A percentile compares a stretch with the other conserved stretches of the same genome.
phyloP scores from a whole-genome alignment of 495 filamentous ascomycete genomes.

The Hypoxylon trugodes region DNA sequence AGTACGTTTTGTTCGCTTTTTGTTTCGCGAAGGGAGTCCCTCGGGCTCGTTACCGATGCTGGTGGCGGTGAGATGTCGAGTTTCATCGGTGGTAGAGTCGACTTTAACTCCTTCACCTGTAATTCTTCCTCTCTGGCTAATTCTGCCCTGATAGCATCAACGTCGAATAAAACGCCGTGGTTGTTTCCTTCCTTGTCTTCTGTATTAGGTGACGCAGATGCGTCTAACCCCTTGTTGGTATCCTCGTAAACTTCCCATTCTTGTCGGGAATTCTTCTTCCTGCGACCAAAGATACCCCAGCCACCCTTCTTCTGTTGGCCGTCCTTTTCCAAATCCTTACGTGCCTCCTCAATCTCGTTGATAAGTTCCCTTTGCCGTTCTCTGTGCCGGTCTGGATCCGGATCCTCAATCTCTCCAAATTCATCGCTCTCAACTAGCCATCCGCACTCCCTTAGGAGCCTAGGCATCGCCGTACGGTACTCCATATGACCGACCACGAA shows the following conservation, averaged over 20 bases:
- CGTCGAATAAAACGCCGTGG: conserved; percentile 83
- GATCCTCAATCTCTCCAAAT: conserved; percentile 96
- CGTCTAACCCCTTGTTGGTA: conserved; percentile 43
- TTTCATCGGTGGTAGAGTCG: conserved; percentile 89
- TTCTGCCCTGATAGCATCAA: conserved; percentile 91
- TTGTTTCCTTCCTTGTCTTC: conserved; percentile 58
- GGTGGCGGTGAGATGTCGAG: conserved; percentile 65
- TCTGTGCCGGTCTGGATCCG: conserved; percentile 91
- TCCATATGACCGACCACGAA: conserved; percentile 95
- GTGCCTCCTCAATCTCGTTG: conserved; percentile 93
- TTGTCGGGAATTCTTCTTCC: conserved; percentile 80
- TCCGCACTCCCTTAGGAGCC: conserved; percentile 78
- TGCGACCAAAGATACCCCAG: conserved; percentile 82
- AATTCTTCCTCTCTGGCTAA: conserved; percentile 74
- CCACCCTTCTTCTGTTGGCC: conserved; percentile 52
- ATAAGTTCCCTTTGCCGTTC: conserved; percentile 92
- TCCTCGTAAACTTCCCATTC: conserved; percentile 95
- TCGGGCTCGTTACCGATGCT: conserved; percentile 40
- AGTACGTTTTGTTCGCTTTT: conserved; percentile 56
- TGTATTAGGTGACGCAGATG: conserved; percentile 44
- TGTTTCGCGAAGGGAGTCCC: conserved; percentile 56
- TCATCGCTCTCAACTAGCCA: conserved; percentile 93
- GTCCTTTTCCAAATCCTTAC: conserved; percentile 80
- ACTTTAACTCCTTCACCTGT: conserved; percentile 82
- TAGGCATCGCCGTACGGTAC: conserved; percentile 91